phyloP scores from a whole-genome alignment of 2,329 filamentous ascomycete species.

The Alternaria viburni region DNA sequence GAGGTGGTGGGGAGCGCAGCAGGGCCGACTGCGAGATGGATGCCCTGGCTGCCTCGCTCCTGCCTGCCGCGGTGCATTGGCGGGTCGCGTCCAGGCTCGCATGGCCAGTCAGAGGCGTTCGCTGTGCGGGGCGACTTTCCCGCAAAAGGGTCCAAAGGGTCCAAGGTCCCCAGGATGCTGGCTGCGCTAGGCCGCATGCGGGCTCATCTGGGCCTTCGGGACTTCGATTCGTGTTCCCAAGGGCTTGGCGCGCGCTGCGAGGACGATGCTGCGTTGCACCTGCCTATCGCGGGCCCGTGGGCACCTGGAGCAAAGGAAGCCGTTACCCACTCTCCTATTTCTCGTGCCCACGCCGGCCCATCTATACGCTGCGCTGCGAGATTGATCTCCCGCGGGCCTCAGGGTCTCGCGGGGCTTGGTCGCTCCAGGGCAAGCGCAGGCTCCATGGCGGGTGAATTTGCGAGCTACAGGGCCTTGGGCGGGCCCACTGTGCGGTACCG shows the following conservation, averaged over 20 bases:
- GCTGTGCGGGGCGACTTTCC: neutral
- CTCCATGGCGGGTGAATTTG: neutral
- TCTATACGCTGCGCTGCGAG: constrained; percentile 2
- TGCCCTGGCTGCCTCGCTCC: neutral
- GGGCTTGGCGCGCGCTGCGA: constrained; percentile 1
- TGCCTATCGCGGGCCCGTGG: constrained; percentile 8
- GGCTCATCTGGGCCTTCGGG: neutral
- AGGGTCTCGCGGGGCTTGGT: neutral
- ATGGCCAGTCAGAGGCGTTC: neutral
- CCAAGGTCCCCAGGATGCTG: constrained; percentile 2
- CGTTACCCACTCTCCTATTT: neutral
- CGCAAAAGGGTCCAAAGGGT: constrained; percentile 5
- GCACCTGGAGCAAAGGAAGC: neutral
- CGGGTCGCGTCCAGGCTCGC: neutral
- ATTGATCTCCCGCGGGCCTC: neutral
- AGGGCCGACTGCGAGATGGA: neutral
- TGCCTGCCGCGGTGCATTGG: neutral
- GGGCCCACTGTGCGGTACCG: neutral
- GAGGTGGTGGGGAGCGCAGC: neutral
- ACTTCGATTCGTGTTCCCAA: neutral
- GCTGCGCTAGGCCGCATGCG: neutral
- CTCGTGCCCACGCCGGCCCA: neutral
- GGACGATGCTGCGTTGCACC: neutral
- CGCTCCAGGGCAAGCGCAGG: neutral
- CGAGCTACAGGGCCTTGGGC: neutral